Conservation (phyloP, 768 basidiomycete species). For the Russula olivacea region DNA sequence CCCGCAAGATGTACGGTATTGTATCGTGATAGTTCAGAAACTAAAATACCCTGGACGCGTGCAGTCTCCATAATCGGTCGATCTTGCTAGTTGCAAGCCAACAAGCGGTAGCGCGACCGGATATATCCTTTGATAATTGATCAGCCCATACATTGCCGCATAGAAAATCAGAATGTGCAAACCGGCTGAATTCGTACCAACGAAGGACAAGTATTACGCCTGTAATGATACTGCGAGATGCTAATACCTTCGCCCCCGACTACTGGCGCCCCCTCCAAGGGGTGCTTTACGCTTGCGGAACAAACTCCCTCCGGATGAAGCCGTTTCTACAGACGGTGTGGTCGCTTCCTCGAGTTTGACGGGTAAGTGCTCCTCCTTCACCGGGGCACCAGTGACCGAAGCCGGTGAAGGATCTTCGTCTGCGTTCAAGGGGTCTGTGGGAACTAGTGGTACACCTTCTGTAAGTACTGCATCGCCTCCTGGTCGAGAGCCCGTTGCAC, state of each 20-base stretch:
- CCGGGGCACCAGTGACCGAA: not conserved
- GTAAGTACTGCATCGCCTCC: not conserved
- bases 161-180: not conserved
- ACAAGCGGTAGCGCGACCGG: not conserved
- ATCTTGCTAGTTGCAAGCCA: too few relatives aligned
- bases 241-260: constrained; percentile 21
- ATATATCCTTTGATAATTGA: not conserved
- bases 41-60: too few relatives aligned
- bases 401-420: not conserved
- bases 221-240: not conserved
- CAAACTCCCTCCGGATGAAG: constrained; percentile 11
- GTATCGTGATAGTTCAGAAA: too few relatives aligned
- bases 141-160: not conserved
- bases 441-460: not conserved
- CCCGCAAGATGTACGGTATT: too few relatives aligned
- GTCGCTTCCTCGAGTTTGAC: constrained; percentile 15
- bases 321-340: not conserved
- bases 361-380: constrained; percentile 14
- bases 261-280: constrained; percentile 12
- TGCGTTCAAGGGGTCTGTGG: not conserved
- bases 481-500: not conserved
- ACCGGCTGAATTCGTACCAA: not conserved
- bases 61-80: too few relatives aligned
- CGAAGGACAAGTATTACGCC: not conserved
- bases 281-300: constrained; percentile 24